Conservation (phyloP, 192 early-diverging fungal species). For the Phycomyces nitens region DNA sequence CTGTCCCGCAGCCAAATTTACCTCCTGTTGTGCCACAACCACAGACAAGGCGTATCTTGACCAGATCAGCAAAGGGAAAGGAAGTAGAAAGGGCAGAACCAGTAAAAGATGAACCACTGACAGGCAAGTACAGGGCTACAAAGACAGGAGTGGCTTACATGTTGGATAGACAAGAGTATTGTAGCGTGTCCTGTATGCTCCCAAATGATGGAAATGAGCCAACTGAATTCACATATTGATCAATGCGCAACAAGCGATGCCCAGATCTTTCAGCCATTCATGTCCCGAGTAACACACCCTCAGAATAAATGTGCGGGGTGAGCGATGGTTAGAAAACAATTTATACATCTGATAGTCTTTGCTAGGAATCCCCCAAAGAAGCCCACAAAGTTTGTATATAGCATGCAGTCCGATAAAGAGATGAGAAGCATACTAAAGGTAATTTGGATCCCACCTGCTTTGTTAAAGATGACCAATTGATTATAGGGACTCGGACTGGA, state of each 20-base stretch:
- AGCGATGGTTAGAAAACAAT: neutral
- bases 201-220: conserved; percentile 13
- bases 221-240: conserved; percentile 39
- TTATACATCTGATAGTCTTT: neutral
- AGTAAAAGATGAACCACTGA: neutral
- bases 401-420: conserved; percentile 38
- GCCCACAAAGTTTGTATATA: conserved; percentile 42
- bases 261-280: neutral
- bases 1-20: too few relatives aligned
- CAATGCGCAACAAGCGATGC: conserved; percentile 20
- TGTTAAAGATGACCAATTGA: neutral
- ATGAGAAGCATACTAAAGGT: conserved; percentile 38
- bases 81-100: neutral
- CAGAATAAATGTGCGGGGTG: neutral
- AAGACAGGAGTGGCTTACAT: too few relatives aligned
- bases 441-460: neutral
- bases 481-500: conserved; percentile 38
- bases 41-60: neutral
- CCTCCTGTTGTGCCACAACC: too few relatives aligned
- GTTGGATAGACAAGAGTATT: conserved; percentile 1
- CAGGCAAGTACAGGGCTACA: neutral
- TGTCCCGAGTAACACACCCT: neutral
- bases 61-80: conserved; percentile 2
- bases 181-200: conserved; percentile 42
- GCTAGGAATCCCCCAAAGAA: conserved; percentile 17